Base-by-base conservation (phyloP, 768 basidiomycete species). In the Melanogaster broomeanus region DNA sequence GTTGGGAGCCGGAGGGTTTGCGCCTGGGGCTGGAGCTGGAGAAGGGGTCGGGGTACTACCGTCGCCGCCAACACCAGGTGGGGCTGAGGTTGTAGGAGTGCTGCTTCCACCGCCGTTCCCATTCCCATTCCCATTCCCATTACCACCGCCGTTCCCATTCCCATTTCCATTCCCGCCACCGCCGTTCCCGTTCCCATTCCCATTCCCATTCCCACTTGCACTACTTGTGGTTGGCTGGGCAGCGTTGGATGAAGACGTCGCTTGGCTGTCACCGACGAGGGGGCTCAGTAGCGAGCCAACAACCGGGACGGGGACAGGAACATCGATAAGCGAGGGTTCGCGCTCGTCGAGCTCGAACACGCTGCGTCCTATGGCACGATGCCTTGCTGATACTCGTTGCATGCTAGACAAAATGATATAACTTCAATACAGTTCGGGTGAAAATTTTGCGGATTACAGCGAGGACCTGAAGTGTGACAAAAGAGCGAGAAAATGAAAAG, bases 281-380 rank as follows among this genome's bases (percentile, higher is more conserved):
- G 74, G 63, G 19, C 53, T 65, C 33, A 74, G 45, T 16, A 81
- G 27, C 3, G 72, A 66, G n/a, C 63, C 62, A 27, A 76, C 57
- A 25, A 80, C 42, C 3, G 79, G 76, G 33, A 79, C 60, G 8
- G 74, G 69, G 22, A 75, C 53, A 28, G 74, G 66, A 3, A 76
- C 58, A 31, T 70, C 68, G 35, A 75, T 62, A 54, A 75, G 73
- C 2, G 67, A 55, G 31, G 76, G 75, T 16, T 68, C 66, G 53
- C 78, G 76, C 42, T 65, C 67, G 10, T 71, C 59, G 30, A 73
- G 63, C 22, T 45, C 54, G 40, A 16, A 37, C 19, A 58, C 25
- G 35, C 45, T 55, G 34, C 52, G 58, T 15, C 34, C 40, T 18
- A 61, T 19, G 28, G 37, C 45, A 30, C 45, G 62, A 40, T 54